Base-by-base conservation (phyloP, 106 monocot species). In the Platanthera guangdongensis region DNA sequence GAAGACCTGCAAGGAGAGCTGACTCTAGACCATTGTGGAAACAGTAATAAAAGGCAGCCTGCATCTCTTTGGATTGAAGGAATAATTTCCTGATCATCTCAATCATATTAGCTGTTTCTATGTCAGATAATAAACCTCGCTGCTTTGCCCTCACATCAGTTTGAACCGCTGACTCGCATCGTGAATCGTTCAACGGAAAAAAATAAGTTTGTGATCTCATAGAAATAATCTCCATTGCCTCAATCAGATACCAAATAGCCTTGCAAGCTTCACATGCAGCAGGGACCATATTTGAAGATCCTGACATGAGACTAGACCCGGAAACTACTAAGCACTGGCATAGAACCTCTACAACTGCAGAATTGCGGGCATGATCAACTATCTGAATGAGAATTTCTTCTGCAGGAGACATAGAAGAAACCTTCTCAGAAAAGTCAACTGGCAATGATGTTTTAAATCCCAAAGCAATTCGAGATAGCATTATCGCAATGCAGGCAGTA, bases 221-320 rank as follows among this genome's bases (percentile, higher is more conserved):
- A 47, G 86, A 94, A 54, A 82, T 78, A 68, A 81, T 72, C 82
- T 99, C 99, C 46, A 88, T 21, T 68, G 87, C 83, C 82, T 99
- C 89, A 76, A 92, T 82, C 47, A 94, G 77, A 78, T 84, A 86
- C 99, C 99, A 99, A 18, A 92, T 83, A 47, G 84, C 79, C 74
- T 99, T 99, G 88, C 94, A 92, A 63, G 92, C 83, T 87, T 99
- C 99, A 85, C 99, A 99, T 67, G 92, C 94, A 70, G 94, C 94
- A 73, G 99, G 99, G 5, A 94, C 74, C 90, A 90, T 88, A 83
- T 85, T 90, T 77, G 84, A 79, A 68, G 94, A 87, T 21, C 91
- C 97, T 73, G 89, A 87, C 51, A 87, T 82, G 30, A 90, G 79
- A 74, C 82, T 84, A 49, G 90, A 88, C 8, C 99, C 94, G 47